Evolutionary conservation across 2,329 filamentous ascomycete genomes (phyloP), one percentile per base, ranked within the genome.

Genomic region (Xylaria sp.): DNA sequence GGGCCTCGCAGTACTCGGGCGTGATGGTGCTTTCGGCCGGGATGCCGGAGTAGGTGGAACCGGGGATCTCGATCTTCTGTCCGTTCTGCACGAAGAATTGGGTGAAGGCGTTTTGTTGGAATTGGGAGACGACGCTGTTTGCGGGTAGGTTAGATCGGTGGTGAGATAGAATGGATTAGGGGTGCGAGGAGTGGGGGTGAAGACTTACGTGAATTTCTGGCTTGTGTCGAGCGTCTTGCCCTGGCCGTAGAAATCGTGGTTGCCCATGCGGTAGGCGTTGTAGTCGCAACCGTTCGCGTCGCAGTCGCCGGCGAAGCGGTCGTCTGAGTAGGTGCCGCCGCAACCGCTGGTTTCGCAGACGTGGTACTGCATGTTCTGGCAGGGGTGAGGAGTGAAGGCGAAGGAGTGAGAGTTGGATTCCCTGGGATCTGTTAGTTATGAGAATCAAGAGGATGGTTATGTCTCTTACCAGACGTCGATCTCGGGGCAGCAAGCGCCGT

Each of bases 211-310:
- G 70, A 87, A 78, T 59, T 80, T 79, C 69, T 78, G 77, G 66
- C 70, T 78, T 55, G 83, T 85, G 72, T 86, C 80, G 66, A 87
- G 74, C 30, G 75, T 83, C 69, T 76, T 76, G 63, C 79, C 81
- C 1, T 78, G 75, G 58, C 85, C 85, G 74, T 82, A 87, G 78
- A 86, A 88, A 72, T 77, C 74, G 37, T 75, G 74, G 71, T 82
- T 78, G 59, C 85, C 85, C 76, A 84, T 79, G 68, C 84, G 83
- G 80, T 81, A 88, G n/a, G 81, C 75, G 78, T 86, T 86, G 78
- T 83, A 87, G 70, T 87, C 85, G 66, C 85, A 88, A 46, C 85
- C 85, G 68, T 86, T 83, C 66, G 83, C 80, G 70, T 88, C 85
- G 70, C 85, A 88, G 59, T 82, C 74, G 61, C 84, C 83, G 44